Conservation (phyloP, 352 stramenopile species). For the Thalassiosira livingstoniorum region DNA sequence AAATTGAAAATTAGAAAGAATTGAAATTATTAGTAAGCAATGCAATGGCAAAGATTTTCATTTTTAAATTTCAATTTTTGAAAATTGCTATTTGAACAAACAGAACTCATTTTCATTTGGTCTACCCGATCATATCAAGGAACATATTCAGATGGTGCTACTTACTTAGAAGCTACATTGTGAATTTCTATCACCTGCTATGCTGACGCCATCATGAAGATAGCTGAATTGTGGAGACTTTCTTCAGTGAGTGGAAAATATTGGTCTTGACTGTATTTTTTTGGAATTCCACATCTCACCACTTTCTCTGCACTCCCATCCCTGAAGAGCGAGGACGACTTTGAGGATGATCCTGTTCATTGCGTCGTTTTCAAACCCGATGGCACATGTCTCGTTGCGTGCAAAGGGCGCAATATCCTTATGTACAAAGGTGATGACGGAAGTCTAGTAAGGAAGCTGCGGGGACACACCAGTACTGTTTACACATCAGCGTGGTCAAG, state of each 20-base stretch:
- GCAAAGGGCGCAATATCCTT: conserved; percentile 91
- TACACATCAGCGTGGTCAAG: conserved; percentile 89
- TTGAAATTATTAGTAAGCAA: no score
- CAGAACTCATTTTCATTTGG: no score
- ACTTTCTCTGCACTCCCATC: background rate
- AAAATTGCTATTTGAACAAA: no score
- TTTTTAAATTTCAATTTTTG: no score
- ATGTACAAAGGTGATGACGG: conserved; percentile 92
- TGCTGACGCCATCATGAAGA: background rate
- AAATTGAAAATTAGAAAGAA: no score
- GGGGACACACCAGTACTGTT: conserved; percentile 89
- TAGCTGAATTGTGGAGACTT: conserved; percentile 13
- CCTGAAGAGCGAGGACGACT: background rate
- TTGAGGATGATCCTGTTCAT: conserved; percentile 61
- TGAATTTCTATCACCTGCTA: background rate
- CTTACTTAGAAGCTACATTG: background rate
- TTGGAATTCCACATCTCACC: background rate
- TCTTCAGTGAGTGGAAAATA: background rate
- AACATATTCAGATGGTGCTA: no score
- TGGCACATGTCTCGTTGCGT: conserved; percentile 90
- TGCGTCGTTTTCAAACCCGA: conserved; percentile 90
- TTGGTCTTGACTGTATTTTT: background rate
- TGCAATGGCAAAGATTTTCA: no score
- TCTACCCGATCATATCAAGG: no score
- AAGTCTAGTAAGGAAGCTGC: conserved; percentile 90